These are phyloP conservation scores for Solanum chaucha DNA, from an alignment of 257 asterid species.

Conservation along the genomic window DNA sequence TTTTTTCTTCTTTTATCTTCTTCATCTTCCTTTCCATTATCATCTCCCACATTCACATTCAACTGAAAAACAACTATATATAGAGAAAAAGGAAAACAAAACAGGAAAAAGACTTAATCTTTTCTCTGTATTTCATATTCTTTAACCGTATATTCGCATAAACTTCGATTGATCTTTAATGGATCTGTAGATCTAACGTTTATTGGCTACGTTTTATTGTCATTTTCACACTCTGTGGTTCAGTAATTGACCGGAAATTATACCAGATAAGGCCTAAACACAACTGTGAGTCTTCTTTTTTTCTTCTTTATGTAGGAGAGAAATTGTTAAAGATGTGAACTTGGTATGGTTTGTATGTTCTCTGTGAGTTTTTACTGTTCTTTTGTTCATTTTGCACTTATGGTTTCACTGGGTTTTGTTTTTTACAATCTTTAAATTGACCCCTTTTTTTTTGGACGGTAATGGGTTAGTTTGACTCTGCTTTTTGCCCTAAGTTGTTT, in stretches of 20 bases:
- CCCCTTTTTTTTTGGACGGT: not conserved
- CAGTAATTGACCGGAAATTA: slow-evolving; percentile 15
- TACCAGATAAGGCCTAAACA: slow-evolving; percentile 13
- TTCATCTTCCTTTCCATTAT: not conserved
- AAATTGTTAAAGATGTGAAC: not conserved
- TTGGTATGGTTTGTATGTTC: not conserved
- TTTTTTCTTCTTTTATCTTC: slow-evolving; percentile 3
- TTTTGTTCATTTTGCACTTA: not conserved
- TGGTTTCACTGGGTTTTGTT: slow-evolving; percentile 4
- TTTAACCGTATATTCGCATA: not conserved
- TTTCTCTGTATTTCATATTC: not conserved
- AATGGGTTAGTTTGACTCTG: slow-evolving; percentile 10
- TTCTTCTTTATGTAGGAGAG: not conserved
- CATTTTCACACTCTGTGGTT: slow-evolving; percentile 11
- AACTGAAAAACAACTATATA: not conserved
- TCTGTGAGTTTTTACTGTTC: not conserved
- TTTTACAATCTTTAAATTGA: slow-evolving; percentile 1
- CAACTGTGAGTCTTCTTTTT: slow-evolving; percentile 18
- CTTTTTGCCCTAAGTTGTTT: not conserved
- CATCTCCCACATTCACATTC: slow-evolving; percentile 8
- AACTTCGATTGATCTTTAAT: slow-evolving; percentile 1
- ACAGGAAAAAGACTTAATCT: not conserved
- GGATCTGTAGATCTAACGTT: slow-evolving; percentile 45
- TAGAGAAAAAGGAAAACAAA: not conserved
- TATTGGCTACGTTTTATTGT: slow-evolving; percentile 14